Percentiles rank a stretch among this genome's conserved stretches.
Evolutionary conservation across 345 rosid species (phyloP).

Genomic region (Heritiera littoralis): DNA sequence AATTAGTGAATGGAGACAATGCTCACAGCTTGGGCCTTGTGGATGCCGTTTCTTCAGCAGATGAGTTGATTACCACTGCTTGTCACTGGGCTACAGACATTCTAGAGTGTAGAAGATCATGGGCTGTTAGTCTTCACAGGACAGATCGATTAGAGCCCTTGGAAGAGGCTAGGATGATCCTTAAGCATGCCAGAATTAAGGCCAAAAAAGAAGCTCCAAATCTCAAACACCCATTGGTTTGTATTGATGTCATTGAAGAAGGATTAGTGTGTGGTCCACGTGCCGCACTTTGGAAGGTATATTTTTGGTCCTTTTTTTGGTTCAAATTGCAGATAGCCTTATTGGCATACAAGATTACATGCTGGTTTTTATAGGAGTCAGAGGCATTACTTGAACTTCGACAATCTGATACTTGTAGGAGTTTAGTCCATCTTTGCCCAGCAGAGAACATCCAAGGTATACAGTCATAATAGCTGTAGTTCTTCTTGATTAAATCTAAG

Average conservation of each 20-base stretch:
- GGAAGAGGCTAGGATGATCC: conserved; percentile 3
- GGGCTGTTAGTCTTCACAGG: conserved; percentile 10
- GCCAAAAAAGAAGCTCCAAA: conserved; percentile 5
- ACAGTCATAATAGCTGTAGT: not conserved
- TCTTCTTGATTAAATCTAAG: not conserved
- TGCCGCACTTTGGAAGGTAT: conserved; percentile 18
- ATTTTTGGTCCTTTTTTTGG: not conserved
- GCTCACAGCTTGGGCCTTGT: not conserved
- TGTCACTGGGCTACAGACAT: conserved; percentile 7
- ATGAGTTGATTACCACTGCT: not conserved
- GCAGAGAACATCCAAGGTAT: conserved; percentile 14
- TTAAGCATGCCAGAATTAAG: conserved; percentile 7
- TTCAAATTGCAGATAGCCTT: not conserved
- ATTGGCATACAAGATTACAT: not conserved
- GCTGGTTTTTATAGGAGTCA: not conserved
- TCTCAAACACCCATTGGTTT: conserved; percentile 19
- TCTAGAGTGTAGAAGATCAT: not conserved
- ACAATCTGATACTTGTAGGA: conserved; percentile 17
- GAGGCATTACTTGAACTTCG: conserved; percentile 4
- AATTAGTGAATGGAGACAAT: not conserved
- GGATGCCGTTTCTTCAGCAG: not conserved
- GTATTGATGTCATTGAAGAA: conserved; percentile 20
- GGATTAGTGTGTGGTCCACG: conserved; percentile 6
- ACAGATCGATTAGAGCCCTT: conserved; percentile 14
- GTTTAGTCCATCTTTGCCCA: conserved; percentile 13